Percentiles rank a stretch among this genome's conserved stretches.
Evolutionary conservation across 164 flowering plant genomes (phyloP).

Genomic region (Santalum album): DNA sequence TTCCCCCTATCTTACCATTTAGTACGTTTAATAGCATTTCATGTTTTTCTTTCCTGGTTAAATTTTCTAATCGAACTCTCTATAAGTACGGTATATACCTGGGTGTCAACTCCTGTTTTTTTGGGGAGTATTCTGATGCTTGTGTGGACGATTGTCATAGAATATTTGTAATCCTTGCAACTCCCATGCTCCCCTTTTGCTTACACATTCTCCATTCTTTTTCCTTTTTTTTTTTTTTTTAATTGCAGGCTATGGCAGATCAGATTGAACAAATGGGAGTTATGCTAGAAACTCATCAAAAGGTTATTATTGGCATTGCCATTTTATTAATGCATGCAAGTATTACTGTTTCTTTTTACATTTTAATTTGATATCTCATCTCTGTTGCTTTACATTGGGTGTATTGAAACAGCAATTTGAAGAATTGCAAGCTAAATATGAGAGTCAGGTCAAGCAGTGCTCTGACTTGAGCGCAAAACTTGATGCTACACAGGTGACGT

Average conservation of each 20-base stretch:
- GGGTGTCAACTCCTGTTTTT: background rate
- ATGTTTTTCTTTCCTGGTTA: background rate
- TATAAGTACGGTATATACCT: background rate
- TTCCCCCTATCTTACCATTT: no score
- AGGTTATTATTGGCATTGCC: slow-evolving; percentile 31
- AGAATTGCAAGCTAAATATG: slow-evolving; percentile 68
- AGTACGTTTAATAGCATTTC: background rate
- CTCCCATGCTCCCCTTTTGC: background rate
- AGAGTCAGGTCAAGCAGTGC: slow-evolving; percentile 44
- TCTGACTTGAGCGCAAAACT: slow-evolving; percentile 54
- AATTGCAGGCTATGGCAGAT: slow-evolving; percentile 76
- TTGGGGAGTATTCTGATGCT: background rate
- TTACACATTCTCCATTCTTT: background rate
- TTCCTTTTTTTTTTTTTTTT: slow-evolving; percentile 6
- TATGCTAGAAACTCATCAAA: slow-evolving; percentile 59
- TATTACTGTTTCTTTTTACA: no score
- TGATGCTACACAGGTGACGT: slow-evolving; percentile 57
- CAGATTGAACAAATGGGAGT: slow-evolving; percentile 86
- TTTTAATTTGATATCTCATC: background rate
- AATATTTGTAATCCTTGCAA: background rate
- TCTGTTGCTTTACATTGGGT: background rate
- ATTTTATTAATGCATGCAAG: background rate
- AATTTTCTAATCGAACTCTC: background rate
- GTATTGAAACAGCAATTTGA: slow-evolving; percentile 51
- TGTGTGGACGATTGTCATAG: background rate